Evolutionary conservation across 164 flowering plant genomes (phyloP), one percentile per base, ranked within the genome.

Genomic region (Tetracentron sinense): DNA sequence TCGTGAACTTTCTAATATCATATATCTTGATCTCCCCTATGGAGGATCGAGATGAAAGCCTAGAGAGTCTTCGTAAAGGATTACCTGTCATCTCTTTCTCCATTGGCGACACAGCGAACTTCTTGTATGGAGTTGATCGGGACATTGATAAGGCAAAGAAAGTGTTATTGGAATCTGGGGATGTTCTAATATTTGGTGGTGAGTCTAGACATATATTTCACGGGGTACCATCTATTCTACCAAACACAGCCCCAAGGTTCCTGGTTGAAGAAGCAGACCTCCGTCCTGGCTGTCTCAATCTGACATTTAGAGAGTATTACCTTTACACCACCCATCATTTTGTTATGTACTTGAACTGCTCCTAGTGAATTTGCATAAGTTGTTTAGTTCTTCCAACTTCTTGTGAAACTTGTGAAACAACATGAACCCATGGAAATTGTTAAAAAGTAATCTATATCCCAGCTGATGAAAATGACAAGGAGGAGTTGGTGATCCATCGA

Each of bases 21-120:
- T n/a, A n/a, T n/a, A n/a, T 30, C 31, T 12, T n/a, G 23, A 26
- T 16, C 46, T 51, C 2, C 35, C 15, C 23, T 60, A 2, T 68
- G 54, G 78, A 90, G 98, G 98, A 93, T 61, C 67, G 70, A 31
- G 97, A 89, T 60, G 98, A 93, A 70, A 80, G 87, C 62, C 2
- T 0, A 46, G 82, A 80, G 33, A 86, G 88, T 72, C 79, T 88
- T 20, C 19, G 5, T 0, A 78, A 66, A 63, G 77, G 82, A 55
- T 69, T 90, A 46, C 97, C 98, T 33, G 96, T 93, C n/a, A 90
- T 93, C 30, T 93, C 97, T 28, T 82, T 93, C 64, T 90, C 98
- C 22, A 67, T 88, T 63, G 98, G 98, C 4, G 89, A 93, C 67
- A 50, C 86, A 1, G 97, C 92, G 8, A 85, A 87, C 14, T 93